Conservation (phyloP, 2,329 filamentous ascomycete genomes). For the Colletotrichum gigasporum region DNA sequence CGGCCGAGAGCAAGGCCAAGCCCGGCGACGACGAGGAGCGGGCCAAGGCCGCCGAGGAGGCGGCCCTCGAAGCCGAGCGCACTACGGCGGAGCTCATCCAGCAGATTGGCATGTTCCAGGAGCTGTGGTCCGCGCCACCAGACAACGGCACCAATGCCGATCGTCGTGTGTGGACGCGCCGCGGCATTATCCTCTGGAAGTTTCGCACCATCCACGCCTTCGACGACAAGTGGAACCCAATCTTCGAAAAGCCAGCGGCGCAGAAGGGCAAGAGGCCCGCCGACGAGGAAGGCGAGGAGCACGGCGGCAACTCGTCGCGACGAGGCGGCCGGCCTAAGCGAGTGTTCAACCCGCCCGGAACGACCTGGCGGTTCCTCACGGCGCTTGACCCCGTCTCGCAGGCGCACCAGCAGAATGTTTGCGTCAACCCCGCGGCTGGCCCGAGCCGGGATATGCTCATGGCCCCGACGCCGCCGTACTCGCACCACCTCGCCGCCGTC, state of each 20-base stretch:
- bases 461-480: constrained; percentile 60
- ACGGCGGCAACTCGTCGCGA: constrained; percentile 30
- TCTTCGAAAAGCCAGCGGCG: constrained; percentile 43
- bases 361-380: constrained; percentile 70
- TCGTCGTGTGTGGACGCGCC: constrained; percentile 60
- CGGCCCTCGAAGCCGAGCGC: constrained; percentile 31
- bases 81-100: constrained; percentile 60
- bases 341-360: constrained; percentile 61
- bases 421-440: constrained; percentile 32
- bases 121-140: constrained; percentile 66
- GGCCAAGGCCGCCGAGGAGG: constrained; percentile 34
- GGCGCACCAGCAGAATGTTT: constrained; percentile 62
- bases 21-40: constrained; percentile 36
- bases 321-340: constrained; percentile 27
- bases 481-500: constrained; percentile 57
- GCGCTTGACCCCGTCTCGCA: constrained; percentile 68
- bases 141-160: constrained; percentile 47
- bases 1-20: constrained; percentile 33
- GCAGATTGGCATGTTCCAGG: constrained; percentile 74
- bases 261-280: constrained; percentile 29
- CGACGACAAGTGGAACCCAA: constrained; percentile 56
- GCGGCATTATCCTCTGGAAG: constrained; percentile 70
- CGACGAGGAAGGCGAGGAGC: constrained; percentile 40
- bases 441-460: constrained; percentile 55
- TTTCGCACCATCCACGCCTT: constrained; percentile 62